phyloP scores from a whole-genome alignment of 495 filamentous ascomycete species.

The Articulospora tetracladia region DNA sequence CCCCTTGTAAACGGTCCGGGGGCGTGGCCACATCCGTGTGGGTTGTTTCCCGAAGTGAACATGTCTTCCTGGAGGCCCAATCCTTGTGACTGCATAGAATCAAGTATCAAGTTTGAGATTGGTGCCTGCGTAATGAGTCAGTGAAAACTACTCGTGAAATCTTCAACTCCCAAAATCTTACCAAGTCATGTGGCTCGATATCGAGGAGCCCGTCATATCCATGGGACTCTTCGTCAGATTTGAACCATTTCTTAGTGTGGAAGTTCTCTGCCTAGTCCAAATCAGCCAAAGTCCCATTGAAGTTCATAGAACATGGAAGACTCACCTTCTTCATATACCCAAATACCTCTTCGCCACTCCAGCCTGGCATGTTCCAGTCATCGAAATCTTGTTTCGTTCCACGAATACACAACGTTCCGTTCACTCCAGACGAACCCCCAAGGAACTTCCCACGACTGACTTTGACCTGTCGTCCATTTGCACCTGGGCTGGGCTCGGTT shows the following conservation, averaged over 20 bases:
- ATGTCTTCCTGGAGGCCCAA: conserved; percentile 45
- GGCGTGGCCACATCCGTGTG: conserved; percentile 50
- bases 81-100: conserved; percentile 43
- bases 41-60: conserved; percentile 42
- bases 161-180: neutral
- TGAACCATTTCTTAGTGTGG: conserved; percentile 32
- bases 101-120: conserved; percentile 41
- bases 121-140: conserved; percentile 31
- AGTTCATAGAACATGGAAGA: too few species aligned
- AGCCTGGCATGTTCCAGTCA: conserved; percentile 53
- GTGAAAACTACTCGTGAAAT: neutral
- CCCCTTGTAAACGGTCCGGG: conserved; percentile 45
- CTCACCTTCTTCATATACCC: conserved; percentile 45
- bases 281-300: neutral
- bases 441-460: conserved; percentile 57
- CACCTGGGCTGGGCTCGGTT: conserved; percentile 49
- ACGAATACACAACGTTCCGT: conserved; percentile 60
- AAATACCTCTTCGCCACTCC: conserved; percentile 52
- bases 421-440: conserved; percentile 55
- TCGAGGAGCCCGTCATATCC: conserved; percentile 43
- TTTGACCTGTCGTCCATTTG: conserved; percentile 52
- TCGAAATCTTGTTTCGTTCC: conserved; percentile 58
- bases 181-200: conserved; percentile 43
- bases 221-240: conserved; percentile 33
- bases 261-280: conserved; percentile 41